Conservation (phyloP, 2,329 filamentous ascomycete genomes). For the Pseudonectria foliicola region DNA sequence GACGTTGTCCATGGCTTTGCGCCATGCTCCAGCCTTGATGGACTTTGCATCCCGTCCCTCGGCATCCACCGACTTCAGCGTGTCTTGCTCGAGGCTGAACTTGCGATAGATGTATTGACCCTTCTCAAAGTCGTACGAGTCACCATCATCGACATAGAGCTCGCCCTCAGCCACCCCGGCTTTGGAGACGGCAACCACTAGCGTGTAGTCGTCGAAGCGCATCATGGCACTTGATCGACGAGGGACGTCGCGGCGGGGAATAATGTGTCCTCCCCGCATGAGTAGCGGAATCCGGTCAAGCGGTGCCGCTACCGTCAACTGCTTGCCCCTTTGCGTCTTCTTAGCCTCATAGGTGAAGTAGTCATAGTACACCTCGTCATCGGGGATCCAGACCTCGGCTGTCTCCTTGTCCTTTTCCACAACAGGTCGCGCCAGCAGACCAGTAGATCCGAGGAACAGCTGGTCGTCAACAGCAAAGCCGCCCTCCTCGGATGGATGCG, state of each 20-base stretch:
- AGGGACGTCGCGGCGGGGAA: slow-evolving; percentile 82
- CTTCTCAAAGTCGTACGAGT: slow-evolving; percentile 79
- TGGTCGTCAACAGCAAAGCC: slow-evolving; percentile 92
- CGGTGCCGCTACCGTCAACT: slow-evolving; percentile 64
- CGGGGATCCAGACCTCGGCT: slow-evolving; percentile 78
- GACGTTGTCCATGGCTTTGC: slow-evolving; percentile 72
- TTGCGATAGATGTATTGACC: slow-evolving; percentile 83
- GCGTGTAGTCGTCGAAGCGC: slow-evolving; percentile 91
- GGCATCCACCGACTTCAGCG: slow-evolving; percentile 64
- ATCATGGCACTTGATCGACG: slow-evolving; percentile 81
- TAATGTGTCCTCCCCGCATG: slow-evolving; percentile 88
- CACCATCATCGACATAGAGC: slow-evolving; percentile 88
- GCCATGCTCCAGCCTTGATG: slow-evolving; percentile 57
- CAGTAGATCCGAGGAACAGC: slow-evolving; percentile 81
- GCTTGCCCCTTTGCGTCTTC: slow-evolving; percentile 60
- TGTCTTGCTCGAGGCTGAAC: slow-evolving; percentile 59
- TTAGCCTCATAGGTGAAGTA: slow-evolving; percentile 84
- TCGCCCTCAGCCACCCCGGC: slow-evolving; percentile 60
- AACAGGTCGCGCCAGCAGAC: slow-evolving; percentile 87
- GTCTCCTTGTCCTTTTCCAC: slow-evolving; percentile 67
- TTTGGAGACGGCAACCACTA: slow-evolving; percentile 66
- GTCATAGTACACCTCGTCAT: slow-evolving; percentile 86
- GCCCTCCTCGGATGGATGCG: slow-evolving; percentile 75
- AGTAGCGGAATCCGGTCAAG: slow-evolving; percentile 82
- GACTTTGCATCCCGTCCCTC: slow-evolving; percentile 46